Percentiles rank a stretch among this genome's conserved stretches.
phyloP scores from a whole-genome alignment of 768 basidiomycete genomes.

The Amyloporia xantha region DNA sequence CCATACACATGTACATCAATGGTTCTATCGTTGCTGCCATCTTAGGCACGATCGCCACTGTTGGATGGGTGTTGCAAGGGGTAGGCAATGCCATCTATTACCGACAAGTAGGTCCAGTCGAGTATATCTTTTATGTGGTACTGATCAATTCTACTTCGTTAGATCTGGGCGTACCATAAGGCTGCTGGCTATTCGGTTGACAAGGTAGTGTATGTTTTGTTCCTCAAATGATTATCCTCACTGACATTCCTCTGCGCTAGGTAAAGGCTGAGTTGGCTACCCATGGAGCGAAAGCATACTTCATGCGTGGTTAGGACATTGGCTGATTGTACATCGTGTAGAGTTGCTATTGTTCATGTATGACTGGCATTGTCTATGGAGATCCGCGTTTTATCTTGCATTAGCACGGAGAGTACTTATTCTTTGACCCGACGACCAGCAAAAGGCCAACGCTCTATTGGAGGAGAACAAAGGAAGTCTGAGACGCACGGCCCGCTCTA shows the following conservation, averaged over 20 bases:
- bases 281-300: conserved; percentile 85
- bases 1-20: conserved; percentile 69
- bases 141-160: conserved; percentile 1
- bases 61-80: conserved; percentile 86
- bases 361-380: neutral
- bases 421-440: too few relatives aligned
- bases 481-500: too few relatives aligned
- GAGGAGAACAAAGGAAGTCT: too few relatives aligned
- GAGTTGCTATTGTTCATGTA: neutral
- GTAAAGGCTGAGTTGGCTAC: conserved; percentile 78
- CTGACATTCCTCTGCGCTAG: conserved; percentile 31
- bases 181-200: conserved; percentile 85
- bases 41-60: conserved; percentile 72
- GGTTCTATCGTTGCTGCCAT: conserved; percentile 75
- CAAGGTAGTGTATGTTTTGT: conserved; percentile 42
- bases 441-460: too few relatives aligned
- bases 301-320: conserved; percentile 51
- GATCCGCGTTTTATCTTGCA: neutral
- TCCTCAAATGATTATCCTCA: neutral
- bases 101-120: conserved; percentile 66
- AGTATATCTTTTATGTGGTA: too few relatives aligned
- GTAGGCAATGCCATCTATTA: conserved; percentile 77
- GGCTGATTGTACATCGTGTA: neutral
- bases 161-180: conserved; percentile 76
- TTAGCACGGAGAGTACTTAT: too few relatives aligned